Evolutionary conservation across 179 eudicot species (phyloP).

Genomic region (Silene vulgaris): DNA sequence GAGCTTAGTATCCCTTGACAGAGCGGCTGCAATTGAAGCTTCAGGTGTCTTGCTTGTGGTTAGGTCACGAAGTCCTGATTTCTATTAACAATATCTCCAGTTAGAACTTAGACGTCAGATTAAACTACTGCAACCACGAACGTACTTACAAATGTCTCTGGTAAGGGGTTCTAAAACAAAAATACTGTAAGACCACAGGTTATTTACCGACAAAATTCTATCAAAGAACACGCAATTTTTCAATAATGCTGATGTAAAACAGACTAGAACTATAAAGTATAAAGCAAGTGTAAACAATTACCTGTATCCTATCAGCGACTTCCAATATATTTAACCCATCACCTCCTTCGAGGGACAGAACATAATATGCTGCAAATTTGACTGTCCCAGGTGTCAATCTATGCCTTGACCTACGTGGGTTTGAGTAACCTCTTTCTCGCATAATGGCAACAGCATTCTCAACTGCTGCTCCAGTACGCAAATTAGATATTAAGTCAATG

Average conservation of each 20-base stretch:
- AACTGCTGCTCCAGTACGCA: slow-evolving; percentile 80
- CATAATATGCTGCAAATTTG: slow-evolving; percentile 90
- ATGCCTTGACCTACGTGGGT: slow-evolving; percentile 81
- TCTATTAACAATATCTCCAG: slow-evolving; percentile 34
- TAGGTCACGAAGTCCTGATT: slow-evolving; percentile 87
- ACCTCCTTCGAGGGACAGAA: slow-evolving; percentile 79
- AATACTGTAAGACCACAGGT: not conserved
- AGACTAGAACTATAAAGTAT: not conserved
- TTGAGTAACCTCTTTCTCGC: slow-evolving; percentile 76
- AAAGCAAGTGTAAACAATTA: slow-evolving; percentile 19
- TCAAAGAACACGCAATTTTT: not conserved
- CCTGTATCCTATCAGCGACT: slow-evolving; percentile 91
- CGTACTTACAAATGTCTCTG: not conserved
- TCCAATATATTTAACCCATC: slow-evolving; percentile 72
- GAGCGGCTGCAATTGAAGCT: slow-evolving; percentile 92
- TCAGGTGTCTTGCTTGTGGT: slow-evolving; percentile 96
- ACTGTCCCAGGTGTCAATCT: slow-evolving; percentile 95
- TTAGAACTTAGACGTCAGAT: slow-evolving; percentile 9
- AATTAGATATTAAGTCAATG: slow-evolving; percentile 48
- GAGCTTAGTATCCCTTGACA: slow-evolving; percentile 85
- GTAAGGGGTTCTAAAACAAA: not conserved
- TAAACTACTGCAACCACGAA: not conserved
- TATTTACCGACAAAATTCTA: not conserved
- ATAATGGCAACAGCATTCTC: slow-evolving; percentile 76
- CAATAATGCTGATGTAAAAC: no score